phyloP scores from a whole-genome alignment of 306 rosid genomes.

The Trifolium dubium region DNA sequence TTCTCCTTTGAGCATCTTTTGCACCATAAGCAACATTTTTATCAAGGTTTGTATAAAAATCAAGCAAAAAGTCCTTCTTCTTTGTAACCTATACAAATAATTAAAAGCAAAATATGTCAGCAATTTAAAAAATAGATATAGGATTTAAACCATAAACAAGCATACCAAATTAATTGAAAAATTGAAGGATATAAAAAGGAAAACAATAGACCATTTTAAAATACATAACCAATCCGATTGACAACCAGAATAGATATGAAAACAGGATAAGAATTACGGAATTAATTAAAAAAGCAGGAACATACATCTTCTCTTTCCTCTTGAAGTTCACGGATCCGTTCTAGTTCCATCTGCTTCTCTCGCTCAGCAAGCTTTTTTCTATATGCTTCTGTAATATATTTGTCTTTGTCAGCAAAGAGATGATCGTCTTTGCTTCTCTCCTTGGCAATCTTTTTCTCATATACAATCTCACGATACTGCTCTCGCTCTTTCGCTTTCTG shows the following conservation, averaged over 20 bases:
- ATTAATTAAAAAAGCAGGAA: constrained; percentile 3
- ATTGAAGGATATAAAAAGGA: background rate
- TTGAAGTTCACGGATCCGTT: constrained; percentile 63
- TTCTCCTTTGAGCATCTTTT: constrained; percentile 49
- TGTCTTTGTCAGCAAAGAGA: constrained; percentile 81
- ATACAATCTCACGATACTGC: constrained; percentile 70
- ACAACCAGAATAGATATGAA: constrained; percentile 33
- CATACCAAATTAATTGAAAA: background rate
- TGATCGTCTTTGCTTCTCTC: constrained; percentile 92
- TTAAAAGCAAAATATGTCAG: constrained; percentile 27
- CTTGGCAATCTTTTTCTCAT: constrained; percentile 82
- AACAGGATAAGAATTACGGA: constrained; percentile 8
- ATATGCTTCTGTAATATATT: constrained; percentile 79
- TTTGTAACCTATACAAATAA: constrained; percentile 69
- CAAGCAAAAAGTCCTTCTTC: constrained; percentile 80
- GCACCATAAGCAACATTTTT: constrained; percentile 88
- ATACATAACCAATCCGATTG: constrained; percentile 23
- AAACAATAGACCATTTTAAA: constrained; percentile 9
- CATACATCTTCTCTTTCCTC: constrained; percentile 92
- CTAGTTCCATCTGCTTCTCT: constrained; percentile 82
- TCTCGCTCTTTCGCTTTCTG: constrained; percentile 69
- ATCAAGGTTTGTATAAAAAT: constrained; percentile 75
- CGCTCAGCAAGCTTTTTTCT: constrained; percentile 84
- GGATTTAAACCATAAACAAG: constrained; percentile 4
- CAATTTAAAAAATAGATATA: constrained; percentile 5